Evolutionary conservation across 2,329 filamentous ascomycete species (phyloP).

Genomic region (Claviceps maximensis): DNA sequence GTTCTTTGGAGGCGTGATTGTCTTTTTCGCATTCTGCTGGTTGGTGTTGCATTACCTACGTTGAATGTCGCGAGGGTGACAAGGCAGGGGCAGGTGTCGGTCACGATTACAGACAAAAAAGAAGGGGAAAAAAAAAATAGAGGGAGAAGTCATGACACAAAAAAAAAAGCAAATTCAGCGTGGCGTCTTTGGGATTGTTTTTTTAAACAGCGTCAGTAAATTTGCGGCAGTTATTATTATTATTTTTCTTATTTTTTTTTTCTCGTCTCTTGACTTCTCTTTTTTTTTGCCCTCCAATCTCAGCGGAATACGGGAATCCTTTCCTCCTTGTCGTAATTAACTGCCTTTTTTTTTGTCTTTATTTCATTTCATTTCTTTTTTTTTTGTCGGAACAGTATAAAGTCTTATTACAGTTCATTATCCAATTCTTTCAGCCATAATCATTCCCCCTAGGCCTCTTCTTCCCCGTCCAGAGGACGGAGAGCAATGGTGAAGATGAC

Average conservation of each 20-base stretch:
- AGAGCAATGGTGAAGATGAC: constrained; percentile 67
- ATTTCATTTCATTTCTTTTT: no score
- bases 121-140: no score
- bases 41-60: constrained; percentile 74
- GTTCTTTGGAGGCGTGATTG: constrained; percentile 71
- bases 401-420: no score
- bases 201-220: constrained; percentile 1
- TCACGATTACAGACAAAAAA: no score
- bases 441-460: constrained; percentile 10
- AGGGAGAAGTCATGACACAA: background rate
- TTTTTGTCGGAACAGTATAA: no score
- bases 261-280: constrained; percentile 1
- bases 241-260: constrained; percentile 5
- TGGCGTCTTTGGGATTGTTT: constrained; percentile 6
- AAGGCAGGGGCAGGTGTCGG: no score
- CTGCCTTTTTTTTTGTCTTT: no score
- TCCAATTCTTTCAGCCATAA: background rate
- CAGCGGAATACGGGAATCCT: no score
- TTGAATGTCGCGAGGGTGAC: no score
- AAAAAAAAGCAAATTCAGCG: constrained; percentile 4
- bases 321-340: no score
- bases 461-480: constrained; percentile 21
- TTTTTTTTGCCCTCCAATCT: no score
- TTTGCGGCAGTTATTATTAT: constrained; percentile 3
- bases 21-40: constrained; percentile 90